Conservation (phyloP, 257 asterid species). For the Nicotiana attenuata region DNA sequence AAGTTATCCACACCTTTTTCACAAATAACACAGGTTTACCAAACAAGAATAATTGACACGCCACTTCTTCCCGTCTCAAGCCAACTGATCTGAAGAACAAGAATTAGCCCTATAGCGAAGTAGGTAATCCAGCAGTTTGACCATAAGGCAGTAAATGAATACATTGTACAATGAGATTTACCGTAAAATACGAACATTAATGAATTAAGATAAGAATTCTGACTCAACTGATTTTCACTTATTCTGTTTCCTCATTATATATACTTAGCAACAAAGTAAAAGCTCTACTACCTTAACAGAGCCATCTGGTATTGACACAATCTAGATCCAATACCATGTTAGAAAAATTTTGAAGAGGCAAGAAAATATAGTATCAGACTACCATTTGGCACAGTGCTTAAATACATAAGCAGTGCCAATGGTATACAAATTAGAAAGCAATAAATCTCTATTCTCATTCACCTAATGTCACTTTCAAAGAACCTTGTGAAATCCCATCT, state of each 20-base stretch:
- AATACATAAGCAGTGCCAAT: not conserved
- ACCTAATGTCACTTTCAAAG: not conserved
- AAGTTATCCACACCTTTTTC: not conserved
- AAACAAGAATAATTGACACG: not conserved
- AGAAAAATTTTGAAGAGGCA: not conserved
- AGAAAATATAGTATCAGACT: not conserved
- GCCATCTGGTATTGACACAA: not conserved
- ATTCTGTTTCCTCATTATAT: not conserved
- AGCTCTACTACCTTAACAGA: not conserved
- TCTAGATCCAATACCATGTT: not conserved
- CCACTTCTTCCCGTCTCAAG: not conserved
- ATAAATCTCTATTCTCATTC: not conserved
- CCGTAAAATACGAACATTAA: not conserved
- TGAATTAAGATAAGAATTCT: not conserved
- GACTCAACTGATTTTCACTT: not conserved
- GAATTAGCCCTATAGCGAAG: not conserved
- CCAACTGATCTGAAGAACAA: not conserved
- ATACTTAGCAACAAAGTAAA: not conserved
- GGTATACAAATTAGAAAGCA: not conserved
- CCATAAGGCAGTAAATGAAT: not conserved
- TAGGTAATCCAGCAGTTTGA: not conserved
- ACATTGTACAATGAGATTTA: not conserved
- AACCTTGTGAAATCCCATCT: not conserved
- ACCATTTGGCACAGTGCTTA: not conserved
- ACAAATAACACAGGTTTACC: not conserved